These are phyloP conservation scores for Eimeria sp. DNA, from an alignment of 169 alveolate species.

Conservation along the genomic window DNA sequence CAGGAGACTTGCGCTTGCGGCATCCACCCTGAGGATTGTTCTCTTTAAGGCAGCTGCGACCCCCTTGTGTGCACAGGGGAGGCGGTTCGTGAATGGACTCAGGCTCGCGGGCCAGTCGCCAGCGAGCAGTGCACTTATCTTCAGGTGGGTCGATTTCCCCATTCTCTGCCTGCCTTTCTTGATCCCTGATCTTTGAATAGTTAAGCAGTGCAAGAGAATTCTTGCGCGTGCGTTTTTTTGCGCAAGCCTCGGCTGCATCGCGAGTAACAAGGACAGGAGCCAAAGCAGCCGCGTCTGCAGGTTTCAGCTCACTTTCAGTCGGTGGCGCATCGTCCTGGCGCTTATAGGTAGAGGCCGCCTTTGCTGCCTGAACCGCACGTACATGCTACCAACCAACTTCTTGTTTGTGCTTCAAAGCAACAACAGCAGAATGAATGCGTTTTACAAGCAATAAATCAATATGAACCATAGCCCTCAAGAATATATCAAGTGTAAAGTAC, in stretches of 20 bases:
- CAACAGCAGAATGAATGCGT: neutral
- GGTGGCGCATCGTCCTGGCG: conserved; percentile 79
- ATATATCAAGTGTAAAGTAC: neutral
- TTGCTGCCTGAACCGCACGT: conserved; percentile 62
- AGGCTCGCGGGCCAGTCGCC: conserved; percentile 79
- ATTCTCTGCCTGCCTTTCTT: conserved; percentile 51
- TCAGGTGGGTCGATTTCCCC: conserved; percentile 59
- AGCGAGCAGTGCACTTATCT: conserved; percentile 56
- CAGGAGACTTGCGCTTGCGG: conserved; percentile 64
- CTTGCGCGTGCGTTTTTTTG: conserved; percentile 79
- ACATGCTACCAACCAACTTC: neutral
- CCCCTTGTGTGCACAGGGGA: conserved; percentile 34
- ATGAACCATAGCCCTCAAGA: neutral
- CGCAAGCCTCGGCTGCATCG: conserved; percentile 70
- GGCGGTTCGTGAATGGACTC: conserved; percentile 76
- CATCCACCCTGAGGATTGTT: neutral
- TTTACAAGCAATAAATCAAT: neutral
- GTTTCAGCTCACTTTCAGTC: conserved; percentile 27
- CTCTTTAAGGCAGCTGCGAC: conserved; percentile 50
- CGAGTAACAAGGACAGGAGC: conserved; percentile 7
- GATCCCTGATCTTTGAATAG: conserved; percentile 72
- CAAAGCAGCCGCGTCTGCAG: conserved; percentile 19
- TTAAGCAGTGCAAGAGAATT: conserved; percentile 74
- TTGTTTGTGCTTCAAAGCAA: neutral
- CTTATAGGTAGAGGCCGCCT: conserved; percentile 76